These are phyloP conservation scores for Trichoderma virens DNA, from an alignment of 495 filamentous ascomycete genomes.

Conservation along the genomic window DNA sequence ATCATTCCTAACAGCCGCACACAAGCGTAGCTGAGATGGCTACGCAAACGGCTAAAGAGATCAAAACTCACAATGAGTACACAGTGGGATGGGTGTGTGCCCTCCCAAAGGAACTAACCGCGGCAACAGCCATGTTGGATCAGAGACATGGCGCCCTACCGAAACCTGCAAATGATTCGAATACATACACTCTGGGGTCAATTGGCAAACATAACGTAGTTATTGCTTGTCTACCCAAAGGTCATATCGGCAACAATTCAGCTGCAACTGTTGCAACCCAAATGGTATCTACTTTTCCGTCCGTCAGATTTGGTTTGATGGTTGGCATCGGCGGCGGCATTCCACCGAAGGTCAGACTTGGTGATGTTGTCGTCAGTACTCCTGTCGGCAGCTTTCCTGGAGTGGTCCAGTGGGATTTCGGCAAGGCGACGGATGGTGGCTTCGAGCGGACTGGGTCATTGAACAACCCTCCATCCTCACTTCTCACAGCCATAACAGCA, in stretches of 20 bases:
- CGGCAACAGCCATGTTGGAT: neutral
- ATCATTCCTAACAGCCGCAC: too few relatives aligned
- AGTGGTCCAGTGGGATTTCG: too few relatives aligned
- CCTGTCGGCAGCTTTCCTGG: too few relatives aligned
- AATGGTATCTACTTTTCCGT: neutral
- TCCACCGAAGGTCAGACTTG: neutral
- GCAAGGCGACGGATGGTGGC: too few relatives aligned
- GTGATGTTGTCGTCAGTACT: neutral
- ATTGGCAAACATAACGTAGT: neutral
- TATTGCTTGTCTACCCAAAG: neutral
- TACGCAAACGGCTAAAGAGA: neutral
- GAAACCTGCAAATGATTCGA: neutral
- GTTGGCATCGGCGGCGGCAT: neutral
- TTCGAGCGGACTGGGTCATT: too few relatives aligned
- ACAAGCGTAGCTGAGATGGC: too few relatives aligned
- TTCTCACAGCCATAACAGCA: neutral
- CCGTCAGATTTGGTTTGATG: neutral
- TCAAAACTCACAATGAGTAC: neutral
- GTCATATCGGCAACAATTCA: neutral
- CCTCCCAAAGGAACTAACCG: neutral
- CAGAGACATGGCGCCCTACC: neutral
- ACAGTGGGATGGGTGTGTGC: neutral
- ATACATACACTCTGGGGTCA: neutral
- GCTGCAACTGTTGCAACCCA: neutral
- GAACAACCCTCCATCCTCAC: neutral